Conservation (phyloP, 176 grass and related monocot species). For the Rhynchospora tenuis region DNA sequence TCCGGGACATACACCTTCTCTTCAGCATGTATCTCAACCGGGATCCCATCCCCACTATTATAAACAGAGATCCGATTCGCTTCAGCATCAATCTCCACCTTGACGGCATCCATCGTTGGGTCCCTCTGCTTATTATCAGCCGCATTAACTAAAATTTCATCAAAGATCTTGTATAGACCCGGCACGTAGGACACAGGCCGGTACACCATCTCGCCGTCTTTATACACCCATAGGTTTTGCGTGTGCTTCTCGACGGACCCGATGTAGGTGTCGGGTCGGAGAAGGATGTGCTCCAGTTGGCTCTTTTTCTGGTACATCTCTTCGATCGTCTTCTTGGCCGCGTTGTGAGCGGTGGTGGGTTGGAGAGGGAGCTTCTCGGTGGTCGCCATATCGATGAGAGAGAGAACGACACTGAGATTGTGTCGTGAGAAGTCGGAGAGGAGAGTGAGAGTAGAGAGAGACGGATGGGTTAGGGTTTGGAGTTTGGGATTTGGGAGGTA, state of each 20-base stretch:
- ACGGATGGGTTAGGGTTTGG: not conserved
- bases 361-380: not conserved
- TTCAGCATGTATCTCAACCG: constrained; percentile 84
- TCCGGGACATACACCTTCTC: constrained; percentile 89
- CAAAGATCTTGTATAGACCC: constrained; percentile 95
- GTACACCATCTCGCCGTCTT: constrained; percentile 46
- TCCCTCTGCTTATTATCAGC: constrained; percentile 99
- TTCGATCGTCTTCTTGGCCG: constrained; percentile 15
- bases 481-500: not conserved
- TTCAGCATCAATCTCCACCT: constrained; percentile 61
- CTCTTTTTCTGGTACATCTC: constrained; percentile 28
- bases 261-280: constrained; percentile 21
- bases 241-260: constrained; percentile 23
- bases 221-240: constrained; percentile 21
- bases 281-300: constrained; percentile 25
- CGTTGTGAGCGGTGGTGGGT: constrained; percentile 8
- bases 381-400: constrained; percentile 6
- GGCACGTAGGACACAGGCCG: constrained; percentile 68
- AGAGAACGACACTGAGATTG: constrained; percentile 8
- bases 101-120: constrained; percentile 64
- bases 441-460: not conserved
- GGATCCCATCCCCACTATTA: constrained; percentile 81
- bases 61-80: constrained; percentile 60
- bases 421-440: not conserved
- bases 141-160: constrained; percentile 97